These are phyloP conservation scores for Taiwanofungus camphoratus DNA, from an alignment of 1,284 basidiomycete species.

Conservation along the genomic window DNA sequence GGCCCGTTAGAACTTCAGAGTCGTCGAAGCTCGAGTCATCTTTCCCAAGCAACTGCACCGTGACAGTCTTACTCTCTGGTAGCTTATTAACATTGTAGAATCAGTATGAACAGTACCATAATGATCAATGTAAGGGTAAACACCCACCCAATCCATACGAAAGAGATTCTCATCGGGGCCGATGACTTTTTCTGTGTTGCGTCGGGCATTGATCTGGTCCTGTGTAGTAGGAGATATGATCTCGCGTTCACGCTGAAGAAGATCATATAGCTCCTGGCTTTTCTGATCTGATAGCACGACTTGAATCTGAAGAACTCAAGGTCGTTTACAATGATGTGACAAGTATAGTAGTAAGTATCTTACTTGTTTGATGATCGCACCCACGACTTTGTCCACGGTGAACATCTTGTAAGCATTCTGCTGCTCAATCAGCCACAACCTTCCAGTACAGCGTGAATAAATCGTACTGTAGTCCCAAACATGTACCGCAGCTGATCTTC, in stretches of 20 bases:
- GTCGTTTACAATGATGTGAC: no score
- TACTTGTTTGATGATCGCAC: constrained; percentile 83
- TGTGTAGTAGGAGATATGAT: constrained; percentile 61
- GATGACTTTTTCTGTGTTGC: constrained; percentile 74
- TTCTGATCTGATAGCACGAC: constrained; percentile 73
- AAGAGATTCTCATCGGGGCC: constrained; percentile 91
- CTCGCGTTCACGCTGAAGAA: constrained; percentile 76
- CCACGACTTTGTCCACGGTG: constrained; percentile 90
- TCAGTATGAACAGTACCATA: constrained; percentile 7
- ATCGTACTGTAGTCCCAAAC: constrained; percentile 73
- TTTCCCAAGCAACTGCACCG: constrained; percentile 84
- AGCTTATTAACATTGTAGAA: constrained; percentile 51
- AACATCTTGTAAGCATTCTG: constrained; percentile 82
- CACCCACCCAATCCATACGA: constrained; percentile 84
- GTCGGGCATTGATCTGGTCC: constrained; percentile 37
- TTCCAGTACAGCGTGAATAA: neutral
- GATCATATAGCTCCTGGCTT: constrained; percentile 79
- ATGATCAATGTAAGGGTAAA: neutral
- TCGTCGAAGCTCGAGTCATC: constrained; percentile 88
- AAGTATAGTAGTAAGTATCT: no score
- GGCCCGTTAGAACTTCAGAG: constrained; percentile 72
- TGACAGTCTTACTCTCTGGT: constrained; percentile 64
- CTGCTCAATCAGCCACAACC: constrained; percentile 1
- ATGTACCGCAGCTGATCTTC: constrained; percentile 90
- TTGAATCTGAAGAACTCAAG: constrained; percentile 60